A percentile compares a stretch with the other conserved stretches of the same genome.
phyloP scores from a whole-genome alignment of 2,329 filamentous ascomycete genomes.

The Pyrenophora tritici-repentis region DNA sequence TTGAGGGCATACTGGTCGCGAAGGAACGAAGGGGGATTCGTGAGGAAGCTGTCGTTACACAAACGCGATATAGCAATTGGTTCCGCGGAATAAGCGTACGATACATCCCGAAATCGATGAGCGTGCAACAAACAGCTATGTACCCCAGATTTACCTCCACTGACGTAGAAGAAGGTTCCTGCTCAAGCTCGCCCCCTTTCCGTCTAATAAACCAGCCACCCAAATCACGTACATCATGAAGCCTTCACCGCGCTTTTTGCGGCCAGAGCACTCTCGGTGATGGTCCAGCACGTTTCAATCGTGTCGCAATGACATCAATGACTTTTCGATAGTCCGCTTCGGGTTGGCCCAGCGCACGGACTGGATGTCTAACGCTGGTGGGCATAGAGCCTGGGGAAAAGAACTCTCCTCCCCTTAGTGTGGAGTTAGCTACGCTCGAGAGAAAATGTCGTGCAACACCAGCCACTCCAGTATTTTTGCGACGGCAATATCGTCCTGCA shows the following conservation, averaged over 20 bases:
- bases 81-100: neutral
- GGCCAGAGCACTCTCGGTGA: conserved; percentile 2
- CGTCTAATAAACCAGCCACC: conserved; percentile 8
- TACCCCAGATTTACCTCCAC: conserved; percentile 18
- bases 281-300: conserved; percentile 10
- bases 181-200: conserved; percentile 10
- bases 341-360: conserved; percentile 1
- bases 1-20: conserved; percentile 48
- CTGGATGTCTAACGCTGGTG: neutral
- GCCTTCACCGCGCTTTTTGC: neutral
- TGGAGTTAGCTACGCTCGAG: neutral
- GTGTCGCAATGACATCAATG: conserved; percentile 17
- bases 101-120: conserved; percentile 5
- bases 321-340: conserved; percentile 8
- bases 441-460: neutral
- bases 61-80: neutral
- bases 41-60: neutral
- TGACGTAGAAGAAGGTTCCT: conserved; percentile 19
- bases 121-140: conserved; percentile 5
- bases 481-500: neutral
- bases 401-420: neutral
- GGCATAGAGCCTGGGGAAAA: neutral
- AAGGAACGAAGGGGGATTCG: neutral
- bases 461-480: neutral
- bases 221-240: conserved; percentile 23